phyloP scores from a whole-genome alignment of 164 flowering plant species.

The Stephania japonica region DNA sequence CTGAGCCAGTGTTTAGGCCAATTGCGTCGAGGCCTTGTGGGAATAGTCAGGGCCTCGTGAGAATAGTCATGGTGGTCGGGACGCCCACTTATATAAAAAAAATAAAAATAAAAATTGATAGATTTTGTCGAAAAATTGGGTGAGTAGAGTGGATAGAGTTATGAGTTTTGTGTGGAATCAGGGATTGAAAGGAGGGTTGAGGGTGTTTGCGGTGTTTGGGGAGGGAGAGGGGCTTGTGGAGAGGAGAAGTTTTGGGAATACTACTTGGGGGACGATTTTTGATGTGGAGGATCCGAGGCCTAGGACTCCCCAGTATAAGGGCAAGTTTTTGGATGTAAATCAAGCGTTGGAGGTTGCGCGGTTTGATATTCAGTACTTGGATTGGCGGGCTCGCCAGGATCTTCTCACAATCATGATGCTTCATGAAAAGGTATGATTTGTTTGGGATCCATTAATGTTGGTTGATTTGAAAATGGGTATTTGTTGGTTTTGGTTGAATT shows the following conservation, averaged over 20 bases:
- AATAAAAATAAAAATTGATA: too few relatives aligned
- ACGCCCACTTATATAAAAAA: too few relatives aligned
- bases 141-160: background rate
- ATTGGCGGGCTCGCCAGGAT: constrained; percentile 97
- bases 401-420: constrained; percentile 86
- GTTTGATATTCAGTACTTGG: constrained; percentile 86
- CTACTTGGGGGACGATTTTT: constrained; percentile 58
- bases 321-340: constrained; percentile 81
- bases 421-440: constrained; percentile 73
- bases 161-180: constrained; percentile 16
- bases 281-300: constrained; percentile 93
- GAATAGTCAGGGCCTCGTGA: too few relatives aligned
- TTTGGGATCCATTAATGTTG: background rate
- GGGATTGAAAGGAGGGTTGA: constrained; percentile 51
- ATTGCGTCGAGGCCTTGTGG: too few relatives aligned
- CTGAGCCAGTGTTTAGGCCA: too few relatives aligned
- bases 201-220: constrained; percentile 70
- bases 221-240: constrained; percentile 60
- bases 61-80: too few relatives aligned
- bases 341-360: constrained; percentile 90
- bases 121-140: background rate
- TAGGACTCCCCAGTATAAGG: constrained; percentile 51
- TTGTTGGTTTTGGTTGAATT: too few relatives aligned
- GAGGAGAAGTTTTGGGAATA: constrained; percentile 33
- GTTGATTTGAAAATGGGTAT: background rate